These are phyloP conservation scores for Neckera pumila DNA, from an alignment of 225 moss, liverwort and hornwort species.

Conservation along the genomic window DNA sequence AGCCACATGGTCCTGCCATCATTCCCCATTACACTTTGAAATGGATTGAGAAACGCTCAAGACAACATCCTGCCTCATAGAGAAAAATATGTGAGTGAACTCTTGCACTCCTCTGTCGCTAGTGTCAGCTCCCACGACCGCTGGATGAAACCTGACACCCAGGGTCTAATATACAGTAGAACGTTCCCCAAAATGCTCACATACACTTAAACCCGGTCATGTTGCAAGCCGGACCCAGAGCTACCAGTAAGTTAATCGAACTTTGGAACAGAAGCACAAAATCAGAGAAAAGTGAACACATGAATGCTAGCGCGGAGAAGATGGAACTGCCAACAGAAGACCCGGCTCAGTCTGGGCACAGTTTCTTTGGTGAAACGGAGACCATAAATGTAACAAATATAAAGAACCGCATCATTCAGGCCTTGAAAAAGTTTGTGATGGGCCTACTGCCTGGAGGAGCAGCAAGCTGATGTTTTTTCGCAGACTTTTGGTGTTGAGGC, in stretches of 20 bases:
- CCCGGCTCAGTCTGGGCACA: not conserved
- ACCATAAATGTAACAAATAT: not conserved
- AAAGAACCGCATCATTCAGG: not conserved
- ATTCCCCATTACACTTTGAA: not conserved
- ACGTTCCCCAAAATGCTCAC: not conserved
- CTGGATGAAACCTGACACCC: not conserved
- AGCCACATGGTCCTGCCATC: not conserved
- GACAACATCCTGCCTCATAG: not conserved
- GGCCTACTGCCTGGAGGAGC: slow-evolving; percentile 46
- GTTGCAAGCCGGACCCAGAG: not conserved
- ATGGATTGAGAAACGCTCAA: not conserved
- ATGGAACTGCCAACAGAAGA: not conserved
- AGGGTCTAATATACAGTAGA: not conserved
- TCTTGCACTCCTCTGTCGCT: not conserved
- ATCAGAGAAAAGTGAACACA: not conserved
- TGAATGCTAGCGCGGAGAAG: not conserved
- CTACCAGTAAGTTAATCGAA: not conserved
- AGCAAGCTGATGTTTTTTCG: slow-evolving; percentile 23
- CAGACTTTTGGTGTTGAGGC: slow-evolving; percentile 5
- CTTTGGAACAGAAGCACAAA: not conserved
- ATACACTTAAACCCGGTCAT: too few species aligned
- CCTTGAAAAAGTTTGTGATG: slow-evolving; percentile 52
- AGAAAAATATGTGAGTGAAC: not conserved
- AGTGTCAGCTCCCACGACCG: not conserved
- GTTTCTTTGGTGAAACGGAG: not conserved